Evolutionary conservation across 2,329 filamentous ascomycete species (phyloP).

Genomic region (Penicillium frequentans): DNA sequence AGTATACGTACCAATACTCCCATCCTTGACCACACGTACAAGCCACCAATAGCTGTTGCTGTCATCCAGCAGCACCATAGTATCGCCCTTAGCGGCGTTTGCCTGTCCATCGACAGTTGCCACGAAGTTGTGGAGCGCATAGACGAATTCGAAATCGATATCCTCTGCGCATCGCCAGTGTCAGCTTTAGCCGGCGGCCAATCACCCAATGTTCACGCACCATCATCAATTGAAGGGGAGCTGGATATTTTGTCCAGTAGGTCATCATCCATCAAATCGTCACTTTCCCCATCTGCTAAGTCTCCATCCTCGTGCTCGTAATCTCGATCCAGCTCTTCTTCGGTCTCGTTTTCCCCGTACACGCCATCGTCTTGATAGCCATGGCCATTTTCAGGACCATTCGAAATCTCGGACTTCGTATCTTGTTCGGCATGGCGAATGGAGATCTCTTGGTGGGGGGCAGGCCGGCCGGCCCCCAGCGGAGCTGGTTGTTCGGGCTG

Average conservation of each 20-base stretch:
- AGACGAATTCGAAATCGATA: conserved; percentile 99
- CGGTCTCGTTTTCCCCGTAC: conserved; percentile 35
- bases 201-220: conserved; percentile 49
- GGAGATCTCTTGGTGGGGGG: conserved; percentile 82
- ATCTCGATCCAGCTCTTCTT: conserved; percentile 20
- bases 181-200: not conserved
- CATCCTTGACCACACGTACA: conserved; percentile 94
- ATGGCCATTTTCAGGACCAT: conserved; percentile 60
- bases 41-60: conserved; percentile 99
- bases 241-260: conserved; percentile 99
- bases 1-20: conserved; percentile 72
- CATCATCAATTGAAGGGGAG: conserved; percentile 98
- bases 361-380: conserved; percentile 33
- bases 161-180: conserved; percentile 94
- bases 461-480: conserved; percentile 57
- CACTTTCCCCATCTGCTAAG: conserved; percentile 26
- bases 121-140: conserved; percentile 95
- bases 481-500: conserved; percentile 54
- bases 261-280: conserved; percentile 80
- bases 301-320: conserved; percentile 40
- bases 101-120: conserved; percentile 97
- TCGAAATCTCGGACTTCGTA: conserved; percentile 68
- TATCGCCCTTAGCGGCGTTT: conserved; percentile 97
- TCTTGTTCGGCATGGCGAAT: conserved; percentile 79
- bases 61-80: conserved; percentile 96